Conservation (phyloP, 306 rosid genomes). For the Quercus rubra region DNA sequence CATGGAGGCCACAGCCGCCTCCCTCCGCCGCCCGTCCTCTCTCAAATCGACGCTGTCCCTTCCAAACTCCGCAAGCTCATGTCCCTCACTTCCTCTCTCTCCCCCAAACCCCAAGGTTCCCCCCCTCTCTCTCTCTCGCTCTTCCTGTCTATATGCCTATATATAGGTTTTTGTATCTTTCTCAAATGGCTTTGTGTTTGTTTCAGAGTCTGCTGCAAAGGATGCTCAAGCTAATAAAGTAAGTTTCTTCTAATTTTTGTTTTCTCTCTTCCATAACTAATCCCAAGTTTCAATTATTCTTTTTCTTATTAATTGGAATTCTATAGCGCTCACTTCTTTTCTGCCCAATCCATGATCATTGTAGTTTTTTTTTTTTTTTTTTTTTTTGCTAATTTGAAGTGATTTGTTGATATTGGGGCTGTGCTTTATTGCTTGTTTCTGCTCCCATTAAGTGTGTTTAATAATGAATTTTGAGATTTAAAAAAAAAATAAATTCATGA, state of each 20-base stretch:
- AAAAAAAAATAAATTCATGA: neutral
- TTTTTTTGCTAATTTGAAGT: neutral
- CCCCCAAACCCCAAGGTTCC: slow-evolving; percentile 35
- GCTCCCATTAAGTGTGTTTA: neutral
- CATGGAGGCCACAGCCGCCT: slow-evolving; percentile 71
- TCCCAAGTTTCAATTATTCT: neutral
- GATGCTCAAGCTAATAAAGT: slow-evolving; percentile 27
- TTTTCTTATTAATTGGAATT: neutral
- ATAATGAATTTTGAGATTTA: neutral
- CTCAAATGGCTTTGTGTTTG: neutral
- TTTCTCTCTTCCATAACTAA: neutral
- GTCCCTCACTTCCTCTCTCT: slow-evolving; percentile 38
- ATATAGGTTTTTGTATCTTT: neutral
- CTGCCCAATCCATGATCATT: no score
- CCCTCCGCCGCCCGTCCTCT: slow-evolving; percentile 79
- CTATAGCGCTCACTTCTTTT: neutral
- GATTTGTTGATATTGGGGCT: neutral
- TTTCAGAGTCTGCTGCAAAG: slow-evolving; percentile 39
- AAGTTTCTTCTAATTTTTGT: neutral
- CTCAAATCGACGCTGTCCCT: slow-evolving; percentile 60
- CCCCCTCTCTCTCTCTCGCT: neutral
- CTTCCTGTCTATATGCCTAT: neutral
- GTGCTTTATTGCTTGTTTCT: no score
- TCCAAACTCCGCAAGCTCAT: slow-evolving; percentile 71
- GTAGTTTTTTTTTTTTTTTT: neutral